A percentile compares a stretch with the other conserved stretches of the same genome.
Evolutionary conservation across 1,284 basidiomycete species (phyloP).

Genomic region (Sanguinoderma infundibulare): DNA sequence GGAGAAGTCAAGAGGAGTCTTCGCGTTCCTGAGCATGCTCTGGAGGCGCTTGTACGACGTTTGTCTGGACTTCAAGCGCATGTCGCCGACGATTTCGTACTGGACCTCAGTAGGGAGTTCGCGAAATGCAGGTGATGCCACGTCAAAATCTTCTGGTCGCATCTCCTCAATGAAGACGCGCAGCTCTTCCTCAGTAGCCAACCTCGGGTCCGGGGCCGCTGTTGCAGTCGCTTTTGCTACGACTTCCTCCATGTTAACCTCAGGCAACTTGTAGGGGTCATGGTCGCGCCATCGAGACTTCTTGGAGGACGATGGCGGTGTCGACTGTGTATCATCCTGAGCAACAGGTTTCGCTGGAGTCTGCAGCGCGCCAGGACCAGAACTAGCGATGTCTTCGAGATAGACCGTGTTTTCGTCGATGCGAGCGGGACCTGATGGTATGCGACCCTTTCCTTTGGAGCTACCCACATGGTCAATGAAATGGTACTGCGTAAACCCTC

Average conservation of each 20-base stretch:
- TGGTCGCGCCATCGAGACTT: conserved; percentile 70
- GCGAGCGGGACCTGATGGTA: conserved; percentile 35
- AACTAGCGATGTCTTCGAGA: conserved; percentile 80
- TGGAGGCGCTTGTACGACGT: conserved; percentile 92
- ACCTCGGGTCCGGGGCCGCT: conserved; percentile 78
- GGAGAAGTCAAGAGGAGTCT: conserved; percentile 93
- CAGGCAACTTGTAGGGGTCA: conserved; percentile 86
- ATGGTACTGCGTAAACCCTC: background rate
- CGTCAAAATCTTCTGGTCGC: conserved; percentile 91
- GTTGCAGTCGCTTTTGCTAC: conserved; percentile 63
- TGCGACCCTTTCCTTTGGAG: conserved; percentile 50
- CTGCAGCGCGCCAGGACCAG: conserved; percentile 46
- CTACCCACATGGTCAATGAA: conserved; percentile 7
- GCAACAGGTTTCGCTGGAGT: conserved; percentile 50
- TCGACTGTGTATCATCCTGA: conserved; percentile 39
- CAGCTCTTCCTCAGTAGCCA: conserved; percentile 94
- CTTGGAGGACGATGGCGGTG: conserved; percentile 56
- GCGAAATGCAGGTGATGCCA: conserved; percentile 87
- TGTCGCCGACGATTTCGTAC: conserved; percentile 97
- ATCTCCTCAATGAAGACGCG: conserved; percentile 91
- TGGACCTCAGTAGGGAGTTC: conserved; percentile 95
- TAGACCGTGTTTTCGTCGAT: conserved; percentile 80
- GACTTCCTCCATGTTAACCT: conserved; percentile 65
- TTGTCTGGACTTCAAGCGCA: conserved; percentile 91
- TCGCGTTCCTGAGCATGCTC: conserved; percentile 84